Conservation (phyloP, 2,329 filamentous ascomycete genomes). For the Colletotrichum tropicale region DNA sequence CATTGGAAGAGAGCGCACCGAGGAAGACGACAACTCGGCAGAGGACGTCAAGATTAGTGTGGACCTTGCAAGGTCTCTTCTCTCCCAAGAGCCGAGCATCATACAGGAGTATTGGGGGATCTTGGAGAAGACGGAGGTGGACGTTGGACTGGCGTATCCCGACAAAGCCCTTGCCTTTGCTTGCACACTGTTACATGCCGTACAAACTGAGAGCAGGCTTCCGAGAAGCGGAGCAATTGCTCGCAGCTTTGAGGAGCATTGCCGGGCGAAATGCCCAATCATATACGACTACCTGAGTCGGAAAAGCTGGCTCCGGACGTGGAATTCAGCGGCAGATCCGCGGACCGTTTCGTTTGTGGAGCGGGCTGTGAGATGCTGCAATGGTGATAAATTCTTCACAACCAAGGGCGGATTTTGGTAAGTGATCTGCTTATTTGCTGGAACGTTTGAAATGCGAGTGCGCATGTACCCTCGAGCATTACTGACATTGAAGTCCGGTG, state of each 20-base stretch:
- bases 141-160: neutral
- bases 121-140: neutral
- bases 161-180: neutral
- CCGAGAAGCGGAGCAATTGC: neutral
- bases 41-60: neutral
- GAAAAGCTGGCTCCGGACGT: neutral
- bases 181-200: neutral
- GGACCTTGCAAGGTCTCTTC: neutral
- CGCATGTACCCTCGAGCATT: rapidly evolving
- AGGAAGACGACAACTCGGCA: neutral
- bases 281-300: neutral
- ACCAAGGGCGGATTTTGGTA: neutral
- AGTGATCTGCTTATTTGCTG: neutral
- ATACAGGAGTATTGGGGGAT: neutral
- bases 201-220: neutral
- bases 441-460: neutral
- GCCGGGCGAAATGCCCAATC: neutral
- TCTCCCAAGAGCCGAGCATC: neutral
- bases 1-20: neutral
- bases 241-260: neutral
- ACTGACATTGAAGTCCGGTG: neutral
- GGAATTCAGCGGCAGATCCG: neutral
- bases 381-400: neutral
- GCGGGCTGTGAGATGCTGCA: neutral
- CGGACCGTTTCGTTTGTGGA: neutral